Evolutionary conservation across 176 grass and related monocot genomes (phyloP).

Genomic region (Oryza rufipogon): DNA sequence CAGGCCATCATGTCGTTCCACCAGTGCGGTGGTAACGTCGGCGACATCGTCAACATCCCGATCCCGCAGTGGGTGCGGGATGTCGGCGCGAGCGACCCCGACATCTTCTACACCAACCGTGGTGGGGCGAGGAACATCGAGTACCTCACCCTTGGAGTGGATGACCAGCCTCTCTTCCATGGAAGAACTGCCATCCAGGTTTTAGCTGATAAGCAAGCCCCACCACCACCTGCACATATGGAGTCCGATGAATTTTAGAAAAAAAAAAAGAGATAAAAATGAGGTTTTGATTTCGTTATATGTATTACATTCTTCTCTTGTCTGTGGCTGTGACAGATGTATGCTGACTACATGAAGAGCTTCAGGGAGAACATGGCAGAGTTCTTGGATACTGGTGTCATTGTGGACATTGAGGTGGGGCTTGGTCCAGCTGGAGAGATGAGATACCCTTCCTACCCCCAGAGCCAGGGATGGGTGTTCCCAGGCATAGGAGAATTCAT

Average conservation of each 20-base stretch:
- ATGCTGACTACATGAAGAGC: constrained; percentile 87
- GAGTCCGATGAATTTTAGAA: neutral
- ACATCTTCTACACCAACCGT: constrained; percentile 86
- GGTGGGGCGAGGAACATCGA: constrained; percentile 61
- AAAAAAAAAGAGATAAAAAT: neutral
- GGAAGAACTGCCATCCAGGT: constrained; percentile 84
- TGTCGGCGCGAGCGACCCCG: constrained; percentile 41
- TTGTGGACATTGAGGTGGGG: constrained; percentile 88
- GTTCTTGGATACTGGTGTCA: constrained; percentile 65
- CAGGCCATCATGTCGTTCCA: constrained; percentile 96
- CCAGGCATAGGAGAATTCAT: constrained; percentile 94
- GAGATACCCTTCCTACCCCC: constrained; percentile 88
- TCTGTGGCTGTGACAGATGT: constrained; percentile 59
- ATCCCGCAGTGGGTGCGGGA: constrained; percentile 66
- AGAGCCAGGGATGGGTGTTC: constrained; percentile 75
- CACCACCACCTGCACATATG: neutral
- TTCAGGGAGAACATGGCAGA: constrained; percentile 81
- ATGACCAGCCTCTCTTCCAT: constrained; percentile 72
- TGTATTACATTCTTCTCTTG: neutral
- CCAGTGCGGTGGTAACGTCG: constrained; percentile 83
- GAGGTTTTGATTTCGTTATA: neutral
- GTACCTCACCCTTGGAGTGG: constrained; percentile 76
- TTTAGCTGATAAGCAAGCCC: neutral
- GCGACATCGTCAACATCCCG: constrained; percentile 69
- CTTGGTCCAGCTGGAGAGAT: constrained; percentile 86